Evolutionary conservation across 805 yeast species (phyloP), one percentile per base, ranked within the genome.

Genomic region (Starmera dryadoides): DNA sequence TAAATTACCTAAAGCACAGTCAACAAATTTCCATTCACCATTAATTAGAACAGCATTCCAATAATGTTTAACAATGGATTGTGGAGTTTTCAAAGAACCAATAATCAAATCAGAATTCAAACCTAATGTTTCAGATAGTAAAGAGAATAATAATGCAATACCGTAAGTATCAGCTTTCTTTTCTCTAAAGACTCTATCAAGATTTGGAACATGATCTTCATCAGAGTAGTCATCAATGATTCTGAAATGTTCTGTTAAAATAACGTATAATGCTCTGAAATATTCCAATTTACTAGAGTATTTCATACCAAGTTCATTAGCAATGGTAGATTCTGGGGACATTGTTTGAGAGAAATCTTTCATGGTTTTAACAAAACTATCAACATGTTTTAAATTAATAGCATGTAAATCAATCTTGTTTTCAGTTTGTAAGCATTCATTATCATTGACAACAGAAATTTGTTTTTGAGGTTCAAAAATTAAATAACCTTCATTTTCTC

Each of bases 41-140:
- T 86, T 81, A 14, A 88, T 60, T 28, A 82, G 58, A 1, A 88
- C 79, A 1, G 95, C 78, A 40, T 87, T 71, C 98, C 98, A 93
- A 40, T 85, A 77, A 60, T 93, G 98, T 52, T 88, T 86, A 29
- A 79, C 69, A 34, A 70, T 68, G 33, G 77, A 79, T 44, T 79
- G 79, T 8, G 96, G 95, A 20, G 79, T 75, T 55, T 89, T 86
- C 63, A 89, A 71, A 52, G 84, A 85, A 4, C 98, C 98, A 20
- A 79, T 64, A 2, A 93, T 78, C 2, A 87, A 69, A 43, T 85
- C 93, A 46, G 87, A 76, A 7, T 81, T 79, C 30, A 93, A 70
- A 10, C 81, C 79, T 36, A 89, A 64, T 0, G 81, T 69, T 39
- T 73, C 78, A 35, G 91, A 77, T 65, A 93, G 75, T 42, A 77